Evolutionary conservation across 495 filamentous ascomycete species (phyloP).

Genomic region (Penicillium manginii): DNA sequence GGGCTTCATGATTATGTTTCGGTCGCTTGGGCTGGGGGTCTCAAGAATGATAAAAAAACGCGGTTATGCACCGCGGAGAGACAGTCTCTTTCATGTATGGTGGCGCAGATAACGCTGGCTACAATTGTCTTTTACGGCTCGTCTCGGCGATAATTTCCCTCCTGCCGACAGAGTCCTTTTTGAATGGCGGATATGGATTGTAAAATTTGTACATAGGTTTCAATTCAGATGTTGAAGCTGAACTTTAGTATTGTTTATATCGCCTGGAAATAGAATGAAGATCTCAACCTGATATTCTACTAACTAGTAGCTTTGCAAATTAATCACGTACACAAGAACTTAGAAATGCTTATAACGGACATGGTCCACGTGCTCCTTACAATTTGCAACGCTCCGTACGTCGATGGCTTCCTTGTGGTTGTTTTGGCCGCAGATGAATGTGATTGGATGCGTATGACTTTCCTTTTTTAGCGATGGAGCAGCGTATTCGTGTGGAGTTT

Average conservation of each 20-base stretch:
- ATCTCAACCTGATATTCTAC: not conserved
- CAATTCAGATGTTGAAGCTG: constrained; percentile 29
- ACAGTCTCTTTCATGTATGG: constrained; percentile 5
- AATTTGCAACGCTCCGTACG: not conserved
- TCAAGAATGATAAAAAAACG: constrained; percentile 2
- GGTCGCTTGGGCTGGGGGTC: constrained; percentile 12
- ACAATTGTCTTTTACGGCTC: constrained; percentile 1
- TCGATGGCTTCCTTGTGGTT: not conserved
- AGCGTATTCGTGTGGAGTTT: constrained; percentile 3
- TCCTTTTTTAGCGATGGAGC: not conserved
- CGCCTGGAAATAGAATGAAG: constrained; percentile 2
- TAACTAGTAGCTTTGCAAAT: too few species aligned
- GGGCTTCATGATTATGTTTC: constrained; percentile 19
- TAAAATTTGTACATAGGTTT: constrained; percentile 34
- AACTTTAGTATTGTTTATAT: constrained; percentile 5
- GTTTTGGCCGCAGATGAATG: not conserved
- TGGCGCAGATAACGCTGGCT: not conserved
- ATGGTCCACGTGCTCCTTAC: not conserved
- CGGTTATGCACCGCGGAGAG: constrained; percentile 6
- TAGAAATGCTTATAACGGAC: not conserved
- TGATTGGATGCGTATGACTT: not conserved
- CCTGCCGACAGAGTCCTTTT: constrained; percentile 9
- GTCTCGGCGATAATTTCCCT: constrained; percentile 2
- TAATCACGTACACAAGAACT: not conserved
- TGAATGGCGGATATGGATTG: constrained; percentile 6